These are phyloP conservation scores for Xylaria sp. DNA, from an alignment of 2,329 filamentous ascomycete genomes.

Conservation along the genomic window DNA sequence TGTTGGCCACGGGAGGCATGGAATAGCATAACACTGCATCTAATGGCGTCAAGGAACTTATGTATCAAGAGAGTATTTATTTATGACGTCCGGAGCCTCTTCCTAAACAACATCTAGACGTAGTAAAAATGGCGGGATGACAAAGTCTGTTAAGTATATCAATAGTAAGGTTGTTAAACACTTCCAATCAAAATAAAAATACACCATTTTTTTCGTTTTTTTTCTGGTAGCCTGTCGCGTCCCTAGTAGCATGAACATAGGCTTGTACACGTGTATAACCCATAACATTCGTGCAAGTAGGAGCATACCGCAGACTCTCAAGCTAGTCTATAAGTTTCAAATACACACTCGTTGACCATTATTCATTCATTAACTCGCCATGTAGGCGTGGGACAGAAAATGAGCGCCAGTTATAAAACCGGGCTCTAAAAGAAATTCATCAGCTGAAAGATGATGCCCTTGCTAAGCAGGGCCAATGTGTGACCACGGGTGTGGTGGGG, in stretches of 20 bases:
- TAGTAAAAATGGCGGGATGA: not conserved
- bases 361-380: not conserved
- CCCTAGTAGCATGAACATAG: not conserved
- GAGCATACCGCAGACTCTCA: not conserved
- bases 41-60: slow-evolving; percentile 14
- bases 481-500: slow-evolving; percentile 30
- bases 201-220: slow-evolving; percentile 1
- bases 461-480: slow-evolving; percentile 12
- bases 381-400: not conserved
- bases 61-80: not conserved
- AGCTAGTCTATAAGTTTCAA: not conserved
- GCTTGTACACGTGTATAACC: not conserved
- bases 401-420: not conserved
- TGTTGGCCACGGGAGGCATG: not conserved
- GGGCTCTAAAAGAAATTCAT: not conserved
- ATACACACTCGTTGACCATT: slow-evolving; percentile 18
- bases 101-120: no score
- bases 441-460: not conserved
- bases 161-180: not conserved
- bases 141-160: not conserved
- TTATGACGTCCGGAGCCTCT: not conserved
- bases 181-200: not conserved
- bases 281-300: not conserved
- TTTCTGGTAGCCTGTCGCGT: not conserved
- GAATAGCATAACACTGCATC: slow-evolving; percentile 10